A percentile compares a stretch with the other conserved stretches of the same genome.
These are phyloP conservation scores for Nidula microcarpa DNA, from an alignment of 768 basidiomycete genomes.

Conservation along the genomic window DNA sequence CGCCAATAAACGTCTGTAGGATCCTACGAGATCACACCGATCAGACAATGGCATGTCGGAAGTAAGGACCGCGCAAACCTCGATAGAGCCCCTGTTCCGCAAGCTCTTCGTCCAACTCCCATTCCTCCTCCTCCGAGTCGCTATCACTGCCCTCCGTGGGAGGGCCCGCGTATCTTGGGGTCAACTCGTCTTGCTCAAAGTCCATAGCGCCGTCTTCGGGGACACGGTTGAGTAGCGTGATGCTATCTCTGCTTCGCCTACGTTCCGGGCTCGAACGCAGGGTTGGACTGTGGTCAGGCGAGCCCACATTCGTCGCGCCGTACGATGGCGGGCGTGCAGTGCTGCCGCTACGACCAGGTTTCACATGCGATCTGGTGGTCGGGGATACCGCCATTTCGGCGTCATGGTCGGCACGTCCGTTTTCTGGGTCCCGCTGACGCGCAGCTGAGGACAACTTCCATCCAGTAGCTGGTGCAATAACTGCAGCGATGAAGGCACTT, in stretches of 20 bases:
- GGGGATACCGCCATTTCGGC: background rate
- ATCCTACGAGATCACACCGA: conserved; percentile 40
- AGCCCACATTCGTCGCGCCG: background rate
- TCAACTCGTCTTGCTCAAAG: conserved; percentile 1
- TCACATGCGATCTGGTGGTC: background rate
- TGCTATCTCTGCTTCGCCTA: conserved; percentile 10
- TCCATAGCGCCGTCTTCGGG: conserved; percentile 33
- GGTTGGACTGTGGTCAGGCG: background rate
- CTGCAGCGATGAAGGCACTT: background rate
- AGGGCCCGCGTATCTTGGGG: background rate
- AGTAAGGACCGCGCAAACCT: conserved; percentile 29
- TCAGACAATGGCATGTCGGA: background rate
- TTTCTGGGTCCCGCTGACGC: background rate
- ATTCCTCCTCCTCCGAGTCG: conserved; percentile 14
- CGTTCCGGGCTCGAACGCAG: conserved; percentile 1
- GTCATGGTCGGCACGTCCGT: background rate
- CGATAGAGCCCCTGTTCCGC: conserved; percentile 47
- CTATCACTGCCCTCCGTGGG: background rate
- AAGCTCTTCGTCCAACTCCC: conserved; percentile 37
- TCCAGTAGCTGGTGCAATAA: background rate
- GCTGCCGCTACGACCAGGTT: background rate
- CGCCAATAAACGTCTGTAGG: conserved; percentile 52
- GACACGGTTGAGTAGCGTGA: conserved; percentile 24
- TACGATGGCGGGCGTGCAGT: background rate
- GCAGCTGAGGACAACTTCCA: background rate